Evolutionary conservation across 306 rosid genomes (phyloP), one percentile per base, ranked within the genome.

Genomic region (Acmispon strigosus): DNA sequence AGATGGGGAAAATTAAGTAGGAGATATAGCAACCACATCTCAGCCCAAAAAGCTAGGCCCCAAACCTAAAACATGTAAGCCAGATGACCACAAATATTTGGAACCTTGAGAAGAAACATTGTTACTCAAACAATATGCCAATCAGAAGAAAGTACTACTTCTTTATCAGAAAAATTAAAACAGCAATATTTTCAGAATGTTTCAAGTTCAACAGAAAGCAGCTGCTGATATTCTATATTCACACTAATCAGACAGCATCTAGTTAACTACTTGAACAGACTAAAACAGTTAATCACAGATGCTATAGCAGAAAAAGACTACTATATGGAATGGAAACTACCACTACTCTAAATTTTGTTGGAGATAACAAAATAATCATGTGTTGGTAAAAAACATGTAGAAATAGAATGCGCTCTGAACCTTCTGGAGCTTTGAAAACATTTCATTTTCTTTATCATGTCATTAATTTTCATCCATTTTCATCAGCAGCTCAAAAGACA

Each of bases 41-140:
- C 32, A 9, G 69, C 34, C 34, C 34, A 4, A 27, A 27, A 27
- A 27, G 34, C 34, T 22, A 22, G 34, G 34, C 34, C 34, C 34
- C 4, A 62, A 69, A 62, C 66, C 70, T 66, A 17, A 71, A 67
- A 66, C 24, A 57, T 42, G 37, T 36, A 24, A 59, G 15, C 52
- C 42, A 29, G 43, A 29, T 55, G 49, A 20, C 34, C 48, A 47
- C 59, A 55, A 17, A 57, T 34, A 53, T 37, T 43, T 50, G 11
- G 41, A 64, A 60, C 58, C 50, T 52, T 42, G 4, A 52, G 17
- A 13, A 24, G 72, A 50, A 36, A 53, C 6, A 56, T 47, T 73
- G 34, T 27, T 41, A 19, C 12, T 22, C 10, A 75, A 45, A 42
- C 45, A 63, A 57, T 16, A 61, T 13, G 43, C 14, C 39, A 11